phyloP scores from a whole-genome alignment of 148 eudicot species.

The Selenicereus undatus region DNA sequence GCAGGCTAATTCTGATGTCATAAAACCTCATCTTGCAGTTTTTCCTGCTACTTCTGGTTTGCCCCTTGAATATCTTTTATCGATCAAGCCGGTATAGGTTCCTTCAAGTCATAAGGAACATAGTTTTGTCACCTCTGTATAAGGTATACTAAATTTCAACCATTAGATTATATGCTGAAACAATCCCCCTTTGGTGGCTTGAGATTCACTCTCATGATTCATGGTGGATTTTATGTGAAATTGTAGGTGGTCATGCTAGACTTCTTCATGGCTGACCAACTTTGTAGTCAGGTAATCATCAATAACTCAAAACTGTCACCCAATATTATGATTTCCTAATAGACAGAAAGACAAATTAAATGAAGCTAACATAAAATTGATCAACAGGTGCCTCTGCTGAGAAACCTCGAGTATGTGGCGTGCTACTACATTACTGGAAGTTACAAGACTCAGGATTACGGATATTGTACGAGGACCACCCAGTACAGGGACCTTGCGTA shows the following conservation, averaged over 20 bases:
- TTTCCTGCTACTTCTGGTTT: slow-evolving; percentile 57
- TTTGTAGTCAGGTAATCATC: slow-evolving; percentile 84
- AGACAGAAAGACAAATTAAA: background rate
- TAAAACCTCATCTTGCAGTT: slow-evolving; percentile 35
- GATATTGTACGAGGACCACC: slow-evolving; percentile 64
- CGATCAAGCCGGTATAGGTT: slow-evolving; percentile 65
- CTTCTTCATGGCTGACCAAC: slow-evolving; percentile 99
- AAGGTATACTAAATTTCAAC: slow-evolving; percentile 42
- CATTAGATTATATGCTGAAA: background rate
- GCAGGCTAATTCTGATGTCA: background rate
- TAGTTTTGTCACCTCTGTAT: slow-evolving; percentile 76
- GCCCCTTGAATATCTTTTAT: slow-evolving; percentile 78
- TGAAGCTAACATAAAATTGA: background rate
- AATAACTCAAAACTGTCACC: background rate
- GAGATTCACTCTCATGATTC: background rate
- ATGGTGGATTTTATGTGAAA: slow-evolving; percentile 1
- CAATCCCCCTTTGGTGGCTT: background rate
- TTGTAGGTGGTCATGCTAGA: slow-evolving; percentile 86
- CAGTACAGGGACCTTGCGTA: slow-evolving; percentile 81
- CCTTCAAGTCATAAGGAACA: slow-evolving; percentile 65
- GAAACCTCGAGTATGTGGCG: slow-evolving; percentile 76
- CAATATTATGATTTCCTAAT: background rate
- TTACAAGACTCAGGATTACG: slow-evolving; percentile 84
- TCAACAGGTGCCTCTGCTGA: slow-evolving; percentile 75
- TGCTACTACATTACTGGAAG: slow-evolving; percentile 95